phyloP scores from a whole-genome alignment of 345 rosid species.

The Eucalyptus sp. region DNA sequence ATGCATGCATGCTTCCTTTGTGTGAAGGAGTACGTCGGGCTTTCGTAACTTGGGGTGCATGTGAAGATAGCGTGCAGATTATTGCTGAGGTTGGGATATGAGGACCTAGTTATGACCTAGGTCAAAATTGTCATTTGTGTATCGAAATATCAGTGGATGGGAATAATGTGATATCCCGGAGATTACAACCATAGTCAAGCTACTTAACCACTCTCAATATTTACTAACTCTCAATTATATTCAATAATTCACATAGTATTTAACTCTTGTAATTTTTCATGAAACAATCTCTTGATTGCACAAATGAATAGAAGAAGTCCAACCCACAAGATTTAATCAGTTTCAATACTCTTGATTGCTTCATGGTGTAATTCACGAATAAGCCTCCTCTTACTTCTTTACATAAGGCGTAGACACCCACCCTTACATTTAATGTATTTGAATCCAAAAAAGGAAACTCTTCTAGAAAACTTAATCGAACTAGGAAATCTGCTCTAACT shows the following conservation, averaged over 20 bases:
- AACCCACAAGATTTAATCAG: not conserved
- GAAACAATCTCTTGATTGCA: not conserved
- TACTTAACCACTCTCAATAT: too few relatives aligned
- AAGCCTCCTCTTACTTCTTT: too few relatives aligned
- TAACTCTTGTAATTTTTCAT: fast-evolving
- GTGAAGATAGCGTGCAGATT: not conserved
- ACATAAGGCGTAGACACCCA: too few relatives aligned
- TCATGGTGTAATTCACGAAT: too few relatives aligned
- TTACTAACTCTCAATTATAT: not conserved
- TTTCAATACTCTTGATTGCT: fast-evolving
- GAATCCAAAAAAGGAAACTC: too few relatives aligned
- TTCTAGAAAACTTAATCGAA: too few relatives aligned
- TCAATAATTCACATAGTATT: too few relatives aligned
- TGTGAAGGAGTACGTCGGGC: not conserved
- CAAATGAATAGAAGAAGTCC: not conserved
- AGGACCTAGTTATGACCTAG: not conserved
- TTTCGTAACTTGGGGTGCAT: too few relatives aligned
- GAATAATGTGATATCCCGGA: fast-evolving
- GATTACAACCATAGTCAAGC: fast-evolving
- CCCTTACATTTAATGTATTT: not conserved
- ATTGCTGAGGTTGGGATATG: not conserved
- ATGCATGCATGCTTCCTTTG: not conserved
- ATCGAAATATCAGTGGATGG: too few relatives aligned
- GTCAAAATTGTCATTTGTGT: too few relatives aligned
- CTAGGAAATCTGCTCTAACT: too few relatives aligned